Evolutionary conservation across 768 basidiomycete genomes (phyloP), one percentile per base, ranked within the genome.

Genomic region (Collybia mongolica): DNA sequence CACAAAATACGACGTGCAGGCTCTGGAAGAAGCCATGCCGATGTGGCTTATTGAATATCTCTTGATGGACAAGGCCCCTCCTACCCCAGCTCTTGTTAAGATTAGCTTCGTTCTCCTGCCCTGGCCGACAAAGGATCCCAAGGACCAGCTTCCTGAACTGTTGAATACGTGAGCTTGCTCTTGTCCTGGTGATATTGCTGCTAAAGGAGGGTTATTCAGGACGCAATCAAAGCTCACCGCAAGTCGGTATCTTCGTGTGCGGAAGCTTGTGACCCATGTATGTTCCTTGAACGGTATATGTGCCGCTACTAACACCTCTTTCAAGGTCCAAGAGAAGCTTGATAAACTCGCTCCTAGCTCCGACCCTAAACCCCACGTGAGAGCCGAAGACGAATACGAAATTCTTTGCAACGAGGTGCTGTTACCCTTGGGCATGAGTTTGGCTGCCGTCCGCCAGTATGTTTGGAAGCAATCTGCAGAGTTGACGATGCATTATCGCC

Each of bases 51-150:
- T 93, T 44, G 92, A 98, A 65, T 96, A 88, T 59, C 68, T 98
- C 35, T 74, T 98, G 35, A 68, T 83, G 12, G 87, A 88, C 56
- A 83, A 80, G 61, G 69, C 75, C 48, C 69, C 79, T 12, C 56
- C 76, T 22, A 60, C 74, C 0, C 79, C 82, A 14, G 72, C 78
- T 5, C 62, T 74, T 11, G 72, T 79, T 45, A 99, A 98, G 72
- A 64, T 98, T 39, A 91, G 93, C 58, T 99, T 98, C 63, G 82
- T 96, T 17, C 68, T 99, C 32, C 72, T 95, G 54, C 93, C 95
- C 1, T 90, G 82, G 80, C 72, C 68, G 2, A 77, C 71, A 51
- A 79, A 80, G 52, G 81, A 85, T 46, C 74, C 78, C 0, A 75
- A 67, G 23, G 80, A 88, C 53, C 72, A 75, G 54, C 66, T 97